A percentile compares a stretch with the other conserved stretches of the same genome.
These are phyloP conservation scores for Extremus antarcticus DNA, from an alignment of 495 filamentous ascomycete genomes.

Conservation along the genomic window DNA sequence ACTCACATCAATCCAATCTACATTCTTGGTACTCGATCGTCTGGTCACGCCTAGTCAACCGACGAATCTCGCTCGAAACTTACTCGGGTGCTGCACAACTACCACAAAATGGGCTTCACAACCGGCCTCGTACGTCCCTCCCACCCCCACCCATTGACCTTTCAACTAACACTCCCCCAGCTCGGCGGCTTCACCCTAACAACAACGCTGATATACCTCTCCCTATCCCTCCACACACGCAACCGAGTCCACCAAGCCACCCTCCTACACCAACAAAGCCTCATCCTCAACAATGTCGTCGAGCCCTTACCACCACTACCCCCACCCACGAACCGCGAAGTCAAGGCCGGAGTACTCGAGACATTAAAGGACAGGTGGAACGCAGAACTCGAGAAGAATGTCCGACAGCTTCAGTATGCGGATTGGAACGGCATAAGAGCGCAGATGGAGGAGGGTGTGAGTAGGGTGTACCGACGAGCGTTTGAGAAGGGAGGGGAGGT, in stretches of 20 bases:
- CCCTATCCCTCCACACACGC: constrained; percentile 59
- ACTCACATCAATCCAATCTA: too few species aligned
- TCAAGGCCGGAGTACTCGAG: constrained; percentile 24
- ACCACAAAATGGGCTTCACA: constrained; percentile 59
- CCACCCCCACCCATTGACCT: background rate
- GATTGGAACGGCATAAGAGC: constrained; percentile 30
- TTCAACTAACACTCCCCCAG: constrained; percentile 29
- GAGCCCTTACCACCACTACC: constrained; percentile 52
- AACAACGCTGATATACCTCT: constrained; percentile 68
- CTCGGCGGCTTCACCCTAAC: constrained; percentile 81
- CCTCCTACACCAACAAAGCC: constrained; percentile 59
- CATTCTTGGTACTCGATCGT: too few species aligned
- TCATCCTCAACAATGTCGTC: constrained; percentile 42
- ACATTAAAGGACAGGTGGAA: constrained; percentile 36
- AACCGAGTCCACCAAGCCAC: constrained; percentile 60
- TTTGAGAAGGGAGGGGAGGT: constrained; percentile 24
- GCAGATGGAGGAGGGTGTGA: constrained; percentile 24
- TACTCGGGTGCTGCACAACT: background rate
- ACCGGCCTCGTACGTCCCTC: constrained; percentile 62
- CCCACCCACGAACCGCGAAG: constrained; percentile 46
- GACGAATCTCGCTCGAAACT: too few species aligned
- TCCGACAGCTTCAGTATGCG: constrained; percentile 23
- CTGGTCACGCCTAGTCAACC: too few species aligned
- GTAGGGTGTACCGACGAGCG: constrained; percentile 12
- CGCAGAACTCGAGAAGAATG: constrained; percentile 25